Base-by-base conservation (phyloP, 2,329 filamentous ascomycete species). In the Trichoderma asperellum region DNA sequence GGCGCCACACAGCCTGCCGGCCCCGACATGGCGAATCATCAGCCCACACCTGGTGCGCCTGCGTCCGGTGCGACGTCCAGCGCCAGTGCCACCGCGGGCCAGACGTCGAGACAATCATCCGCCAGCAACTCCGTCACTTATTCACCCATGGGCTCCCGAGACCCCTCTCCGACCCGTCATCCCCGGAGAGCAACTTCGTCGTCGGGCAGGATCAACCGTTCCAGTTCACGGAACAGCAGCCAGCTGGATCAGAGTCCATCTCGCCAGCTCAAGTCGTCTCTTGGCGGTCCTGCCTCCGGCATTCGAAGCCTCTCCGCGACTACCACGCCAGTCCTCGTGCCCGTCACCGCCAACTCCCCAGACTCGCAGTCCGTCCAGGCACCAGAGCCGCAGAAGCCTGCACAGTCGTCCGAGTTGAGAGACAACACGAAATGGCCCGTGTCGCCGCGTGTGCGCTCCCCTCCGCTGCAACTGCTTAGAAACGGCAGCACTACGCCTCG, bases 401-500 rank as follows among this genome's bases (percentile, higher is more conserved):
- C 79, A 61, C 77, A 83, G 63, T 52, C 43, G 63, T 67, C 63
- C 53, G 85, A 91, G 64, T 76, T 84, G 52, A 85, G 78, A 75
- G 86, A 89, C 69, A 85, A 85, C 65, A 88, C 88, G 71, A 87
- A 90, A 79, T 95, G 92, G 92, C 91, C 92, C 32, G 81, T 91
- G 71, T 94, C 92, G 58, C 92, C 92, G 57, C 87, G 92, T 71
- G 79, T 96, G 72, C 91, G 90, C 77, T 94, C 92, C 8, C 92
- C 92, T 67, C 91, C 92, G 24, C 91, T 92, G 14, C 77, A 82
- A 65, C 76, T 83, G 68, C 83, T 81, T 75, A 84, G 81, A 70
- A 82, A 81, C 72, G 83, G 81, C 62, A 80, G 79, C 73, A 82
- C 78, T 66, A 80, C 80, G 60, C 81, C 79, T 52, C 82, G 83